Evolutionary conservation across 1,284 basidiomycete genomes (phyloP), one percentile per base, ranked within the genome.

Genomic region (Pyrrhoderma lamaoense): DNA sequence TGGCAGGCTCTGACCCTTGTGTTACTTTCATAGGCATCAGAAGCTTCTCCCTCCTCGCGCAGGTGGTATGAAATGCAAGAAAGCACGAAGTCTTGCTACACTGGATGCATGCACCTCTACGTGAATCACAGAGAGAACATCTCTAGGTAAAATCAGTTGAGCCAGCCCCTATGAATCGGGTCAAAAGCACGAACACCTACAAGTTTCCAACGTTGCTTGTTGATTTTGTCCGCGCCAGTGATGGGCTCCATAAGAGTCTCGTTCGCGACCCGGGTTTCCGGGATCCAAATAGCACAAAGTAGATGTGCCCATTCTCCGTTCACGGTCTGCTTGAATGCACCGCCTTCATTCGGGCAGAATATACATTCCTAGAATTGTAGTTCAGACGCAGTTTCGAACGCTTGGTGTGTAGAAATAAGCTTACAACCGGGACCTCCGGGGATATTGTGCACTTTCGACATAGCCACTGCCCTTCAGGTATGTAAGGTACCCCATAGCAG

Each of bases 381-480:
- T 18, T 19, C 25, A 45, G 34, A 35, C 8, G 22, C 47, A 49
- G 14, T n/a, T n/a, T n/a, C n/a, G n/a, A n/a, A n/a, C n/a, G n/a
- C n/a, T n/a, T n/a, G n/a, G n/a, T n/a, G n/a, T n/a, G n/a, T n/a
- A n/a, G n/a, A n/a, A n/a, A n/a, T n/a, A n/a, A n/a, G 70, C 87
- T 60, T 64, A 93, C 92, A 42, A 99, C 94, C 8, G 94, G 93
- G 57, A 87, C 89, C 66, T 97, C 95, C 0, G 96, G 96, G 1
- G 93, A 96, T 16, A 99, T 93, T 1, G 93, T 98, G 65, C 96
- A 99, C 67, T 99, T 99, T 49, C 96, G 76, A 67, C 96, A 99
- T 27, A 99, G 79, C 96, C 96, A 99, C 68, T 99, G 95, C 0
- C 96, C 96, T 69, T 99, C 96, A 0, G 96, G 96, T 56, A 99